Conservation (phyloP, 1,284 basidiomycete species). For the Trametes hirsuta region DNA sequence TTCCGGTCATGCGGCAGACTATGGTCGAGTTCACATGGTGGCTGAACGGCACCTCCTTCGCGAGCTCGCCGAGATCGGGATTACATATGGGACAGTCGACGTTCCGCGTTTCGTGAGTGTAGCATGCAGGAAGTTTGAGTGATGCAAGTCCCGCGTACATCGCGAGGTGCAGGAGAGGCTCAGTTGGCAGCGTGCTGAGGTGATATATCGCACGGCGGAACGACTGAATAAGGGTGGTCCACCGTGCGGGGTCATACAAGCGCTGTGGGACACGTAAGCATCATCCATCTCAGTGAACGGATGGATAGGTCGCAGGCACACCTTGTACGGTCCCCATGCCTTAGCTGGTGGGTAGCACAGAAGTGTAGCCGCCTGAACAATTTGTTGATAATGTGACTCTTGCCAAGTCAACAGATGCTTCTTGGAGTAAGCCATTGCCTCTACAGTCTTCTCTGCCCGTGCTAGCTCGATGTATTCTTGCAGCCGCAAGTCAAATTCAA, state of each 20-base stretch:
- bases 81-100: slow-evolving; percentile 94
- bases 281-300: background rate
- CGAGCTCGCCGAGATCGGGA: slow-evolving; percentile 74
- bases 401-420: slow-evolving; percentile 87
- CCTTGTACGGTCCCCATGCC: slow-evolving; percentile 72
- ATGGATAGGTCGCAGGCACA: slow-evolving; percentile 26
- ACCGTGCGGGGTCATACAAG: slow-evolving; percentile 80
- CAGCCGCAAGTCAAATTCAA: slow-evolving; percentile 94
- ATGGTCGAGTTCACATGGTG: slow-evolving; percentile 96
- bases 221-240: slow-evolving; percentile 71
- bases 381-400: slow-evolving; percentile 76
- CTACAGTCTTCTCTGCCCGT: slow-evolving; percentile 63
- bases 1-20: slow-evolving; percentile 88
- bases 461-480: slow-evolving; percentile 97
- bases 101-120: slow-evolving; percentile 65
- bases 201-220: slow-evolving; percentile 87
- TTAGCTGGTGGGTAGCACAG: slow-evolving; percentile 75
- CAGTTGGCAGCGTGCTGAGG: slow-evolving; percentile 84
- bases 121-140: slow-evolving; percentile 83
- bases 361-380: slow-evolving; percentile 77
- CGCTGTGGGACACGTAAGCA: slow-evolving; percentile 51
- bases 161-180: slow-evolving; percentile 84
- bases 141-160: slow-evolving; percentile 89
- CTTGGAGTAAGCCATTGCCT: slow-evolving; percentile 86
- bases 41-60: slow-evolving; percentile 86